Base-by-base conservation (phyloP, 306 rosid genomes). In the Cucurbita argyrosperma region DNA sequence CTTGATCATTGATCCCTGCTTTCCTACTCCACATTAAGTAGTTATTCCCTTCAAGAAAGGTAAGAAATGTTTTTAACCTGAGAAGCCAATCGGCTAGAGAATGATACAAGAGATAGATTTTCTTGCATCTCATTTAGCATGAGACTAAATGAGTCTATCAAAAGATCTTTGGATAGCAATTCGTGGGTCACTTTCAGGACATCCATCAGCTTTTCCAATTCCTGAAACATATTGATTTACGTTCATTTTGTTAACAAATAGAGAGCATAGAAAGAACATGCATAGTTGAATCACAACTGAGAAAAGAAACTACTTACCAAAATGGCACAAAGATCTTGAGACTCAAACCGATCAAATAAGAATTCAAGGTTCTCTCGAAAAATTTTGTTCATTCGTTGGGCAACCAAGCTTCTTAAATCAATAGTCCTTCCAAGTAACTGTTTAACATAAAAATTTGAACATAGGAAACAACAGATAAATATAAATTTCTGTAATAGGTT, bases 71-170 rank as follows among this genome's bases (percentile, higher is more conserved):
- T 74, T 51, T 62, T 55, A 58, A 94, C 98, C 98, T 94, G 98
- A 6, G 97, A 94, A 75, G 97, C 95, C 80, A 94, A 87, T 74
- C 98, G 89, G 78, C 98, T 85, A 62, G 97, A 94, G 87, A 90
- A 94, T 78, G 98, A 94, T 71, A 94, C 92, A 14, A 90, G 98
- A 56, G 98, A 94, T 46, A 89, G 83, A 82, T 90, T 90, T 84
- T 94, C 98, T 87, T 94, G 97, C 96, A 90, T 90, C 95, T 90
- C 98, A 84, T 86, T 94, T 87, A 94, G 78, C 88, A 89, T 89
- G 65, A 89, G 88, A 84, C 80, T 79, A 79, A 85, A 94, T n/a
- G 96, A 83, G 79, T 94, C 97, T n/a, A 94, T 74, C 67, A 87
- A 82, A 80, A 94, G 86, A 85, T 87, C 94, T 79, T 84, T 85